Evolutionary conservation across 441 rosid species (phyloP).

Genomic region (Gossypium aridum): DNA sequence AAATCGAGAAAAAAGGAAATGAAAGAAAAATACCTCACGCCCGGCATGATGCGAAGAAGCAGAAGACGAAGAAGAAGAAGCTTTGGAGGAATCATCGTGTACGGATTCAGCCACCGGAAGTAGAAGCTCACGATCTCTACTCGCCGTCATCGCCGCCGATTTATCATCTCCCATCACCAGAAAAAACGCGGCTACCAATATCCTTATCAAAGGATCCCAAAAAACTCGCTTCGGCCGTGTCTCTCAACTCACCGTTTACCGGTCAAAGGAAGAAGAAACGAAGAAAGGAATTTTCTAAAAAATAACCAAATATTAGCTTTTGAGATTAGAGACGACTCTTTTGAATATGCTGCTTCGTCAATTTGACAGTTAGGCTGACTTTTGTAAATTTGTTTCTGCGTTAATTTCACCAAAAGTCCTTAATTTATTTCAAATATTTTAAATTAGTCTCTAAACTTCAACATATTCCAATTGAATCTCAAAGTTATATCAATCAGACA

Average conservation of each 20-base stretch:
- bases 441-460: too few relatives aligned
- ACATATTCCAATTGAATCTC: too few relatives aligned
- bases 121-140: constrained; percentile 82
- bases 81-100: constrained; percentile 42
- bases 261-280: constrained; percentile 1
- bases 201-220: neutral
- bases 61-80: constrained; percentile 65
- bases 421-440: too few relatives aligned
- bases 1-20: neutral
- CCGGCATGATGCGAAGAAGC: constrained; percentile 70
- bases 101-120: constrained; percentile 70
- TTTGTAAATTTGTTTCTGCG: neutral
- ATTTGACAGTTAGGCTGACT: neutral
- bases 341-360: constrained; percentile 12
- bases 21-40: constrained; percentile 52
- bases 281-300: neutral
- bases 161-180: constrained; percentile 70
- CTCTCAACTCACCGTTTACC: neutral
- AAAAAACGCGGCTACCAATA: neutral
- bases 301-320: neutral
- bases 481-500: too few relatives aligned
- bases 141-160: constrained; percentile 57
- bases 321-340: neutral
- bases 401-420: too few relatives aligned
- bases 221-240: constrained; percentile 1